Evolutionary conservation across 768 basidiomycete species (phyloP).

Genomic region (Amanita rimosa): DNA sequence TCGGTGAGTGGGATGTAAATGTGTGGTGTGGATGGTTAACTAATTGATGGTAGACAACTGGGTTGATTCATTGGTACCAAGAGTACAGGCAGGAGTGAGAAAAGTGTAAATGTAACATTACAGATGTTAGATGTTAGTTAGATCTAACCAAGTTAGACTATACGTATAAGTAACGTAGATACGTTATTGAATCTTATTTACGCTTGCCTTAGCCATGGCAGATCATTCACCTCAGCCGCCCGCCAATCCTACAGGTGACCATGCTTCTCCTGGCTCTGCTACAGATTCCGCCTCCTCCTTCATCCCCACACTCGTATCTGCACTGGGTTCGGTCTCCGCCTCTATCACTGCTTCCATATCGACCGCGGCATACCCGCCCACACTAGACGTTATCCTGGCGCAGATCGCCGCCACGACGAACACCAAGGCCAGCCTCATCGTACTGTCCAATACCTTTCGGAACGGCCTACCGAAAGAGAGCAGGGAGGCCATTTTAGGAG

Average conservation of each 20-base stretch:
- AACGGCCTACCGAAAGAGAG: conserved; percentile 42
- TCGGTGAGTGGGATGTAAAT: conserved; percentile 39
- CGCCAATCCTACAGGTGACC: no score
- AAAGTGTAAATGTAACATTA: background rate
- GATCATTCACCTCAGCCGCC: no score
- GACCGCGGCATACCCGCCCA: background rate
- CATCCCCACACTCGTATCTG: background rate
- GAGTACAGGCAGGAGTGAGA: conserved; percentile 65
- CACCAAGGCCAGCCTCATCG: conserved; percentile 18
- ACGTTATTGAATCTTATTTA: no score
- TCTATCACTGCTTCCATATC: background rate
- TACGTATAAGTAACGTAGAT: no score
- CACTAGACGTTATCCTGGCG: conserved; percentile 28
- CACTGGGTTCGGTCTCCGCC: background rate
- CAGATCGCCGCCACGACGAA: conserved; percentile 29
- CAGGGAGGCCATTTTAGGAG: conserved; percentile 43
- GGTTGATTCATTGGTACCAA: conserved; percentile 96
- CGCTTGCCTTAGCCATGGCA: no score
- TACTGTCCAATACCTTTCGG: conserved; percentile 34
- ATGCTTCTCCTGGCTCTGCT: no score
- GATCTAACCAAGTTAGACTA: background rate
- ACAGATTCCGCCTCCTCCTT: background rate
- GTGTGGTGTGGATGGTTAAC: background rate
- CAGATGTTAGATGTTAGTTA: no score
- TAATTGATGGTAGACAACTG: conserved; percentile 57